Percentiles rank a stretch among this genome's conserved stretches.
phyloP scores from a whole-genome alignment of 75 land plant genomes.

The Pinus tabuliformis region DNA sequence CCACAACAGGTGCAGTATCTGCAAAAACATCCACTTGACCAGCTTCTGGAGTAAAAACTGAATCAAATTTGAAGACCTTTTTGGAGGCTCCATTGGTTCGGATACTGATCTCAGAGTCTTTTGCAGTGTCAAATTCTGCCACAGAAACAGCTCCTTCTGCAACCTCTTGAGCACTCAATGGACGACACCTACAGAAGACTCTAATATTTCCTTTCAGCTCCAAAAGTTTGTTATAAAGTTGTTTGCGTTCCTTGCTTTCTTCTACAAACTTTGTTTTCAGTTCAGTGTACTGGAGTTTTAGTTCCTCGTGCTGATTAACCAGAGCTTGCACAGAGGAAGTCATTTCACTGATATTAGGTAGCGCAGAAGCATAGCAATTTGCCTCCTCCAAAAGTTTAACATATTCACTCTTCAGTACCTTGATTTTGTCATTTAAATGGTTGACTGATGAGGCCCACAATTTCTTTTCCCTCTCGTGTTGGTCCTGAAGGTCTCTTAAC shows the following conservation, averaged over 20 bases:
- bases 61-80: constrained; percentile 89
- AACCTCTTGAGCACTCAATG: constrained; percentile 65
- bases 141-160: constrained; percentile 51
- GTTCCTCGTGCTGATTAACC: constrained; percentile 46
- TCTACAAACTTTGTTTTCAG: constrained; percentile 58
- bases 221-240: constrained; percentile 68
- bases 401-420: constrained; percentile 58
- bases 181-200: constrained; percentile 93
- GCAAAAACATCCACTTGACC: constrained; percentile 89
- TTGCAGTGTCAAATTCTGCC: constrained; percentile 83
- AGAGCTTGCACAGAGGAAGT: constrained; percentile 38
- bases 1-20: constrained; percentile 84
- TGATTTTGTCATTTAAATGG: constrained; percentile 44
- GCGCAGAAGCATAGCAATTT: constrained; percentile 34
- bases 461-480: constrained; percentile 54
- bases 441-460: constrained; percentile 49
- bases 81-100: constrained; percentile 56
- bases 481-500: constrained; percentile 27
- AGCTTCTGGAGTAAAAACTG: constrained; percentile 81
- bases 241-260: constrained; percentile 66
- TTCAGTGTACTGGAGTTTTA: constrained; percentile 32
- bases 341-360: constrained; percentile 47
- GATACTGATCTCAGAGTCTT: constrained; percentile 72
- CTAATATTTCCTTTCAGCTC: constrained; percentile 94
- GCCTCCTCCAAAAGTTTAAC: constrained; percentile 41